A percentile compares a stretch with the other conserved stretches of the same genome.
phyloP scores from a whole-genome alignment of 2,329 filamentous ascomycete species.

The Penicillium griseofulvum region DNA sequence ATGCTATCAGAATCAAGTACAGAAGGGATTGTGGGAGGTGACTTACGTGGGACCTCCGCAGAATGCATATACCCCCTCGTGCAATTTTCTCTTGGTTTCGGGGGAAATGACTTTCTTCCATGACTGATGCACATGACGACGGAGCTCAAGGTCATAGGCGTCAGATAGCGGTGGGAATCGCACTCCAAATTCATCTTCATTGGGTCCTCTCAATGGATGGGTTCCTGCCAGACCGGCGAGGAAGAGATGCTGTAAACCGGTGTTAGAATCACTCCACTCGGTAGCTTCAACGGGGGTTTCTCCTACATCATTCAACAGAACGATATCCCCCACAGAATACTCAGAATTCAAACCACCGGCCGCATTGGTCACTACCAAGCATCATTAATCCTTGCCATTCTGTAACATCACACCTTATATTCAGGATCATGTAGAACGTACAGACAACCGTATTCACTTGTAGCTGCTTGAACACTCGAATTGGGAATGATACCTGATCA shows the following conservation, averaged over 20 bases:
- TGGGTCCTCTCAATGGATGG: slow-evolving; percentile 62
- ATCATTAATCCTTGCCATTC: slow-evolving; percentile 6
- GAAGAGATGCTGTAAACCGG: slow-evolving; percentile 56
- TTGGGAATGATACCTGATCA: slow-evolving; percentile 61
- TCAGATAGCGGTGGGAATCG: slow-evolving; percentile 65
- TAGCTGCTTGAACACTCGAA: slow-evolving; percentile 62
- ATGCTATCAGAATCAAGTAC: slow-evolving; percentile 13
- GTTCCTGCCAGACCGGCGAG: slow-evolving; percentile 60
- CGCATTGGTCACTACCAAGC: slow-evolving; percentile 60
- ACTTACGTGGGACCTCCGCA: slow-evolving; percentile 60
- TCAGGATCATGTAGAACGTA: slow-evolving; percentile 29
- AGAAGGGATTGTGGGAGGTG: background rate
- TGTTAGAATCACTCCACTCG: slow-evolving; percentile 12
- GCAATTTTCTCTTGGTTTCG: slow-evolving; percentile 52
- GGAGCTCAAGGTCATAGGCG: slow-evolving; percentile 62
- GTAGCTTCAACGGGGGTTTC: background rate
- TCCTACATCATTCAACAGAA: slow-evolving; percentile 62
- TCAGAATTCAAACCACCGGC: slow-evolving; percentile 64
- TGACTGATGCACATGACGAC: slow-evolving; percentile 55
- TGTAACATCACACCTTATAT: background rate
- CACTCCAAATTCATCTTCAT: slow-evolving; percentile 60
- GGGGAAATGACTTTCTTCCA: slow-evolving; percentile 53
- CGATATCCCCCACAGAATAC: slow-evolving; percentile 64
- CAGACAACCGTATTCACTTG: slow-evolving; percentile 60
- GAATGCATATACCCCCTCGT: slow-evolving; percentile 66